These are phyloP conservation scores for Pseudozyma flocculosa DNA, from an alignment of 1,284 basidiomycete genomes.

Conservation along the genomic window DNA sequence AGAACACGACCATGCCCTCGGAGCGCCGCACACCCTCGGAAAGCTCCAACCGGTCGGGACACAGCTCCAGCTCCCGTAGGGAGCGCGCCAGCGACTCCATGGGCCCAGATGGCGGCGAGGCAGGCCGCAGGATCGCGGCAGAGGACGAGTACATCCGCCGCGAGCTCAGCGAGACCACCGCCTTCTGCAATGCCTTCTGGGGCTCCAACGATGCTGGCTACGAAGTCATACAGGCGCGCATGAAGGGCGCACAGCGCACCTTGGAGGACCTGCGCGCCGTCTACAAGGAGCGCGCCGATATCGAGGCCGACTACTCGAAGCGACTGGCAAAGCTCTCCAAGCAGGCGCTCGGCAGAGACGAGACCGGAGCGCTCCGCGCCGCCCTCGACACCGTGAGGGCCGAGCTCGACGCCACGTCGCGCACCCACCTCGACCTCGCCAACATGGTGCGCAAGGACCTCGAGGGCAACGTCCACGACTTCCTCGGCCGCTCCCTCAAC, in stretches of 20 bases:
- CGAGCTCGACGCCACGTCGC: conserved; percentile 81
- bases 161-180: conserved; percentile 60
- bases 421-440: conserved; percentile 70
- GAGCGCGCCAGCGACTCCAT: conserved; percentile 32
- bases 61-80: conserved; percentile 31
- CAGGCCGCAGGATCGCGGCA: conserved; percentile 36
- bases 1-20: conserved; percentile 35
- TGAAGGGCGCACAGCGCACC: conserved; percentile 80
- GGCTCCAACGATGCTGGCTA: conserved; percentile 72
- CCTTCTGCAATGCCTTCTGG: conserved; percentile 99
- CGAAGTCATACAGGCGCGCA: conserved; percentile 82
- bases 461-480: conserved; percentile 63
- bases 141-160: conserved; percentile 46
- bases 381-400: conserved; percentile 74
- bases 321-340: conserved; percentile 80
- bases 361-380: conserved; percentile 83
- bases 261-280: conserved; percentile 82
- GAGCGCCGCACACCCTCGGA: conserved; percentile 34
- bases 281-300: conserved; percentile 83
- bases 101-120: conserved; percentile 46
- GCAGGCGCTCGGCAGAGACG: conserved; percentile 75
- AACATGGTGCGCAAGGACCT: conserved; percentile 76
- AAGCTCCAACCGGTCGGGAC: conserved; percentile 17
- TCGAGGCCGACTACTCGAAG: conserved; percentile 95
- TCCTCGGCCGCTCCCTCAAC: conserved; percentile 39